phyloP scores from a whole-genome alignment of 495 filamentous ascomycete genomes.

The Penicillium maclennaniae region DNA sequence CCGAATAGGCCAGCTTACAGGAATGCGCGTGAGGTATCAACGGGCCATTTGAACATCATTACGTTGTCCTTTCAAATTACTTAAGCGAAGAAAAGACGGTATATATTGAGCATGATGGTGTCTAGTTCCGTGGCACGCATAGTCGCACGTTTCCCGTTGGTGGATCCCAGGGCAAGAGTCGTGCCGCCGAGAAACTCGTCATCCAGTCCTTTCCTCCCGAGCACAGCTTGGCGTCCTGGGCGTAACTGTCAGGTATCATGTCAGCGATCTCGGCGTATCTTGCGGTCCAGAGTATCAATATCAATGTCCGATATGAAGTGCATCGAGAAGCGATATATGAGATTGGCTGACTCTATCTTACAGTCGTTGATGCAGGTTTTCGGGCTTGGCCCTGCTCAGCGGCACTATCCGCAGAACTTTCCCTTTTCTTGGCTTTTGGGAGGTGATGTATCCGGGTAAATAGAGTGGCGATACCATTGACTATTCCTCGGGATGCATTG shows the following conservation, averaged over 20 bases:
- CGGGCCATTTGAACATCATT: too few species aligned
- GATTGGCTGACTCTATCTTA: not conserved
- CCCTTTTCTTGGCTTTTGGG: too few species aligned
- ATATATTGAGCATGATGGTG: not conserved
- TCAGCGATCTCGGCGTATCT: not conserved
- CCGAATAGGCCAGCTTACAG: not conserved
- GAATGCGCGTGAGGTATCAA: not conserved
- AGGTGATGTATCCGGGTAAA: too few species aligned
- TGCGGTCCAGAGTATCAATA: not conserved
- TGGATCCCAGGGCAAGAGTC: constrained; percentile 7
- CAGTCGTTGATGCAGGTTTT: not conserved
- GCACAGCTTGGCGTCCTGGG: constrained; percentile 17
- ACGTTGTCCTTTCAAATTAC: too few species aligned
- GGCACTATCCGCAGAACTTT: too few species aligned
- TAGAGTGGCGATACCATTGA: too few species aligned
- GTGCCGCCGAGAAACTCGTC: constrained; percentile 20
- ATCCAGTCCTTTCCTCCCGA: constrained; percentile 14
- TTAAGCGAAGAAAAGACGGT: not conserved
- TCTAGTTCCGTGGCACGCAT: not conserved
- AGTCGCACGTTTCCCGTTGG: not conserved
- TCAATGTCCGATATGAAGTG: not conserved
- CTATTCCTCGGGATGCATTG: too few species aligned
- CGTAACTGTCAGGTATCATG: not conserved
- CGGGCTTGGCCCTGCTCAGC: too few species aligned
- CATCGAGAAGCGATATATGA: not conserved